These are phyloP conservation scores for Magnaporthiopsis incrustans DNA, from an alignment of 2,329 filamentous ascomycete species.

Conservation along the genomic window DNA sequence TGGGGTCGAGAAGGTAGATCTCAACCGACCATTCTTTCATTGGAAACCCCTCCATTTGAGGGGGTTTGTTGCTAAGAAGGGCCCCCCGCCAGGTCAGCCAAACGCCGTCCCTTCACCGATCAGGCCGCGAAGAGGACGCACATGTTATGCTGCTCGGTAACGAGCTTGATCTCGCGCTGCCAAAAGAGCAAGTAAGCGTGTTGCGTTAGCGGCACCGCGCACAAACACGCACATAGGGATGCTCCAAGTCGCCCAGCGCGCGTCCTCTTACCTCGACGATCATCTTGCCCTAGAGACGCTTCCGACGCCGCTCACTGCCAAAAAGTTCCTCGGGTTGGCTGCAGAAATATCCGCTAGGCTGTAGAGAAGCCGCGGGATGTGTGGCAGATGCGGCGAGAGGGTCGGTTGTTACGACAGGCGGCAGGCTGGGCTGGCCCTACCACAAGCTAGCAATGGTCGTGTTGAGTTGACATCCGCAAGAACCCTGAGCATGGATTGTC, in stretches of 20 bases:
- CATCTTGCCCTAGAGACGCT: slow-evolving; percentile 19
- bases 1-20: slow-evolving; percentile 75
- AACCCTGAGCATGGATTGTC: not conserved
- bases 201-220: not conserved
- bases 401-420: not conserved
- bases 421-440: not conserved
- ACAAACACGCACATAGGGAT: not conserved
- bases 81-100: not conserved
- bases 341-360: not conserved
- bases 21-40: slow-evolving; percentile 90
- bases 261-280: slow-evolving; percentile 27
- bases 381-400: not conserved
- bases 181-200: slow-evolving; percentile 10
- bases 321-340: not conserved
- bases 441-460: not conserved
- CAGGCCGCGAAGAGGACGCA: slow-evolving; percentile 31
- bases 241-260: not conserved
- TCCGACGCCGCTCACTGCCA: not conserved
- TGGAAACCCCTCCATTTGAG: slow-evolving; percentile 78
- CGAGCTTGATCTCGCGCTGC: slow-evolving; percentile 83
- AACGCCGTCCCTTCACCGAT: not conserved
- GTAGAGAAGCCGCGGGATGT: not conserved
- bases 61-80: slow-evolving; percentile 60
- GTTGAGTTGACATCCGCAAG: not conserved
- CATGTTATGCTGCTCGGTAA: slow-evolving; percentile 87